A percentile compares a stretch with the other conserved stretches of the same genome.
Evolutionary conservation across 257 asterid genomes (phyloP).

Genomic region (Leptodermis oblonga): DNA sequence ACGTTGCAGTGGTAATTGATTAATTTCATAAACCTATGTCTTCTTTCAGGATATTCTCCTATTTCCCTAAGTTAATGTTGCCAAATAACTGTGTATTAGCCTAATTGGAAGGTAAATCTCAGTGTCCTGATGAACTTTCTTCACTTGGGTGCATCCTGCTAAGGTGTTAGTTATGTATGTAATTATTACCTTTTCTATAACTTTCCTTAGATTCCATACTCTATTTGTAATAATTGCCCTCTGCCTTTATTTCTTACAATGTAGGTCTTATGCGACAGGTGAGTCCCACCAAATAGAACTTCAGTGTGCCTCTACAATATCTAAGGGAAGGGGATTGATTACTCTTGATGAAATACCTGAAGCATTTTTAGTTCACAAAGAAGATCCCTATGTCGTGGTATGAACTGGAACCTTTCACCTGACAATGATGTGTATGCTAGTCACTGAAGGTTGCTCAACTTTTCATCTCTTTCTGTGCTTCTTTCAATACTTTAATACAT

Average conservation of each 20-base stretch:
- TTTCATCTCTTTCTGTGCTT: background rate
- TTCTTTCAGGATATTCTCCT: no score
- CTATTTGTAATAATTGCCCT: constrained; percentile 16
- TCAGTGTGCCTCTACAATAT: constrained; percentile 38
- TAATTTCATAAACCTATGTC: background rate
- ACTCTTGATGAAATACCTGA: constrained; percentile 48
- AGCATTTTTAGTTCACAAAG: constrained; percentile 73
- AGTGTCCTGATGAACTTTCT: background rate
- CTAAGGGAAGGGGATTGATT: constrained; percentile 81
- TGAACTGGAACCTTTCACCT: constrained; percentile 9
- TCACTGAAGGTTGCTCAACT: background rate
- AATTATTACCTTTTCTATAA: background rate
- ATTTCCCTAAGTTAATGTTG: background rate
- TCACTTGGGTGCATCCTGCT: background rate
- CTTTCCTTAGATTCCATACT: background rate
- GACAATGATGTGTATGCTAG: background rate
- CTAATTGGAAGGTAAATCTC: background rate
- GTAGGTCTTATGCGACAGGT: constrained; percentile 84
- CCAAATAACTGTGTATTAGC: background rate
- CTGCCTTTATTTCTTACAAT: constrained; percentile 43
- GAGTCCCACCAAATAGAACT: constrained; percentile 45
- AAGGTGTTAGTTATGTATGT: background rate
- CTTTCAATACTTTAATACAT: background rate
- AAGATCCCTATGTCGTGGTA: constrained; percentile 95
- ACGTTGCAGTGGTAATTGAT: background rate